phyloP scores from a whole-genome alignment of 495 filamentous ascomycete species.

The Hypoxylon fuscum region DNA sequence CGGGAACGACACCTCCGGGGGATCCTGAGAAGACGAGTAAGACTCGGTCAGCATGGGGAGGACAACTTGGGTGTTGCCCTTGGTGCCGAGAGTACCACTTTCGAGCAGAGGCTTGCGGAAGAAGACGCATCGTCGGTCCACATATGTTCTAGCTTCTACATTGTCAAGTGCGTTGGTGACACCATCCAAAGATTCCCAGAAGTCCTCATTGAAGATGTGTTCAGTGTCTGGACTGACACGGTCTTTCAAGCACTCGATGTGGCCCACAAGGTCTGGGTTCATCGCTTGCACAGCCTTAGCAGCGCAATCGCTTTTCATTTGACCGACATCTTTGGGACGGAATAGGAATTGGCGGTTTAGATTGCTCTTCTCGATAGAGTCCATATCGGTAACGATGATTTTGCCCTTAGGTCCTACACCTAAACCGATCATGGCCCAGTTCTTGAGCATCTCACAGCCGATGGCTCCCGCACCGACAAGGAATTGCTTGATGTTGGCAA shows the following conservation, averaged over 20 bases:
- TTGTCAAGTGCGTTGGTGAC: constrained; percentile 99
- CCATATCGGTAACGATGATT: constrained; percentile 95
- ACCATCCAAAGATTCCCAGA: constrained; percentile 90
- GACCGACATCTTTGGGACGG: constrained; percentile 91
- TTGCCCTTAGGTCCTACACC: constrained; percentile 87
- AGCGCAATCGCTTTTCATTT: constrained; percentile 96
- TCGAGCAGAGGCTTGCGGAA: constrained; percentile 97
- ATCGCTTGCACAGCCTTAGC: constrained; percentile 87
- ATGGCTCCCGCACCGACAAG: constrained; percentile 97
- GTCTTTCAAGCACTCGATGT: constrained; percentile 86
- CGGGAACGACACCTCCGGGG: constrained; percentile 97
- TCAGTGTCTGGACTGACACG: constrained; percentile 93
- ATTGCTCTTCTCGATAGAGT: constrained; percentile 99
- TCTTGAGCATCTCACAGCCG: constrained; percentile 99
- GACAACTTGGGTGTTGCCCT: constrained; percentile 97
- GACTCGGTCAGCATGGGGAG: constrained; percentile 92
- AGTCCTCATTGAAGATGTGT: constrained; percentile 91
- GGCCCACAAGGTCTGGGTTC: constrained; percentile 90
- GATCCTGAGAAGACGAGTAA: constrained; percentile 98
- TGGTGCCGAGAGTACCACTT: constrained; percentile 96
- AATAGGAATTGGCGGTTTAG: constrained; percentile 98
- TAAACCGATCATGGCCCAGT: constrained; percentile 99
- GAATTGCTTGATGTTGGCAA: constrained; percentile 88
- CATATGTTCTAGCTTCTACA: constrained; percentile 95
- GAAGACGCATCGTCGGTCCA: constrained; percentile 97